Base-by-base conservation (phyloP, 2,329 filamentous ascomycete genomes). In the Thielaviopsis populi region DNA sequence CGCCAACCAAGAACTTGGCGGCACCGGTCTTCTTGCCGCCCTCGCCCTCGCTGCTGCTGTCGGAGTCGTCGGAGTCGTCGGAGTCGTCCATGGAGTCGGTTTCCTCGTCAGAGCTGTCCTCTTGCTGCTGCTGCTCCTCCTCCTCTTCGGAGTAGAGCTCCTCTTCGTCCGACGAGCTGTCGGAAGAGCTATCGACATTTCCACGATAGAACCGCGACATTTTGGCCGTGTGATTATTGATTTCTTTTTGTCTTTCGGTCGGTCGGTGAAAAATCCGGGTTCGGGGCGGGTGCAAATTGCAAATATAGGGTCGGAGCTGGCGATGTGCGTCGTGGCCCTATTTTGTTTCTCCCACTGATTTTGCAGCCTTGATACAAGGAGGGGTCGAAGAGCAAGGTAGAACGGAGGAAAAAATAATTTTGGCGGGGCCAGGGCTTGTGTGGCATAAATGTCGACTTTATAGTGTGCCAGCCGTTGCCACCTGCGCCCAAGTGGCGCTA, bases 131-230 rank as follows among this genome's bases (percentile, higher is more conserved):
- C 53, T 67, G 59, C 46, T 80, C 77, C 72, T 85, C 82, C 74
- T 89, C 87, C 75, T 85, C 85, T 70, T 87, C 86, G 70, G 82
- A 84, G 84, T 95, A 95, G 77, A 96, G 86, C 77, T 91, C 87
- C 79, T 97, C 91, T 81, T 97, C 92, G 71, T 96, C 92, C 72
- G 90, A 95, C 82, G 89, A 90, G 79, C 84, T 91, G 78, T 96
- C 91, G 81, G 85, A 89, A 73, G 92, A 96, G 84, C 91, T 96
- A 78, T 95, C 91, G 79, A 83, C 80, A 72, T 87, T 88, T 75
- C 88, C 88, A 77, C 90, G 88, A 83, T 97, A 97, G 79, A 97
- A 99, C 80, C 91, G 88, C 83, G 94, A 97, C 88, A 92, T 94
- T 68, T 53, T 63, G 59, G 54, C 62, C 53, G 62, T 62, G 33